These are phyloP conservation scores for Psilocybe cubensis DNA, from an alignment of 768 basidiomycete genomes.

Conservation along the genomic window DNA sequence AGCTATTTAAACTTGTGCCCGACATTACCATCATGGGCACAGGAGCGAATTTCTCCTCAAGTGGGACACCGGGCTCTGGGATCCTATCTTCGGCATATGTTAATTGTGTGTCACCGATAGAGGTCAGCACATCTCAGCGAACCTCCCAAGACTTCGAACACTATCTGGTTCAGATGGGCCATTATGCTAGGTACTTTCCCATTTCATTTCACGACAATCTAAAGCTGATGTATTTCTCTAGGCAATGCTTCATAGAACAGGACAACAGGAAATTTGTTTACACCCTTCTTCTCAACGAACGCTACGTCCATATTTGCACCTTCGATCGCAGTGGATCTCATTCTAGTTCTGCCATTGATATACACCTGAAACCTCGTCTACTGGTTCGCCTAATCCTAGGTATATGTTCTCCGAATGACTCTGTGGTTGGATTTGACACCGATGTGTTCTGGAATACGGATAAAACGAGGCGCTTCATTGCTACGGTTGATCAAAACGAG, in stretches of 20 bases:
- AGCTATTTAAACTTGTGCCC: constrained; percentile 1
- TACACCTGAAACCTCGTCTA: constrained; percentile 14
- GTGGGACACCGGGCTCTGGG: neutral
- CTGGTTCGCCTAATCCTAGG: constrained; percentile 24
- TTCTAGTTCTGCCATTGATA: constrained; percentile 12
- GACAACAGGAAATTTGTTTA: constrained; percentile 23
- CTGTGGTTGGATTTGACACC: constrained; percentile 21
- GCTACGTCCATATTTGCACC: constrained; percentile 7
- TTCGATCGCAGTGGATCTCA: constrained; percentile 23
- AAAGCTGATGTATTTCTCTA: neutral
- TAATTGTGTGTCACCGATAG: neutral
- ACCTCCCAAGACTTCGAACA: neutral
- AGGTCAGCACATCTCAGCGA: neutral
- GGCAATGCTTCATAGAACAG: constrained; percentile 24
- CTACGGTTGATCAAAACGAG: neutral
- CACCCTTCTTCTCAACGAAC: constrained; percentile 14
- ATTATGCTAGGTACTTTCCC: constrained; percentile 16
- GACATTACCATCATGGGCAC: constrained; percentile 7
- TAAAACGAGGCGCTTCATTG: constrained; percentile 8
- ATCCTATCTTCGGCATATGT: neutral
- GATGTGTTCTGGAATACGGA: constrained; percentile 18
- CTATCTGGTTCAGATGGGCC: constrained; percentile 8
- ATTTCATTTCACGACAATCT: neutral
- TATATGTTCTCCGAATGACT: constrained; percentile 17
- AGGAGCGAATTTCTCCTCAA: neutral